Evolutionary conservation across 306 rosid genomes (phyloP), one percentile per base, ranked within the genome.

Genomic region (Carpinus viminea): DNA sequence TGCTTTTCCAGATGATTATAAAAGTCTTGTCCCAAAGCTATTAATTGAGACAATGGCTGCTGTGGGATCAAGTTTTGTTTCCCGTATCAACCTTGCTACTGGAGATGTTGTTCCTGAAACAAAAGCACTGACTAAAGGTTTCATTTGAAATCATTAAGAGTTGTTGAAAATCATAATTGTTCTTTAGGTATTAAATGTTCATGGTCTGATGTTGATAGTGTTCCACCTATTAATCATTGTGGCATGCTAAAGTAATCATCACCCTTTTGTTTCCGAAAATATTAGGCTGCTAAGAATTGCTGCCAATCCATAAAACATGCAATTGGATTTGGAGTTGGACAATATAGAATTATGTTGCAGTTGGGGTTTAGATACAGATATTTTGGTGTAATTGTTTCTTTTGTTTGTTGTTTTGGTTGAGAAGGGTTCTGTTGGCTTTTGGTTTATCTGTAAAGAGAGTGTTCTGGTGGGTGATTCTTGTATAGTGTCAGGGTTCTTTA

Each of bases 21-120:
- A 83, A 79, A 79, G 76, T 82, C 92, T 96, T 31, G 96, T 96
- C 36, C 98, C 99, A 28, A 96, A 87, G 87, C 89, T 96, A 65
- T 85, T 96, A 56, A 80, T 88, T 78, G 99, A 96, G 90, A 91
- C 87, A 36, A 90, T 96, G 99, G 79, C 85, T 59, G 88, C 90
- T 75, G 83, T 96, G 48, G 94, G 97, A 12, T 69, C 93, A 17
- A 86, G 97, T 88, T 96, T 96, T 90, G 81, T 90, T 87, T 93
- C 97, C n/a, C 93, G 91, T 82, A 79, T 93, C 82, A 90, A 91
- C 88, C 84, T 84, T 88, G 96, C 96, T 20, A 90, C 90, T 28
- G 96, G 96, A 47, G 96, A 89, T 73, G 93, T 84, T 83, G 93
- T 93, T 89, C 96, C 99, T 45, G 99, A 93, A 85, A 96, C 99